Evolutionary conservation across 352 stramenopile species (phyloP), one percentile per base, ranked within the genome.

Genomic region (Pythium phragmiticola): DNA sequence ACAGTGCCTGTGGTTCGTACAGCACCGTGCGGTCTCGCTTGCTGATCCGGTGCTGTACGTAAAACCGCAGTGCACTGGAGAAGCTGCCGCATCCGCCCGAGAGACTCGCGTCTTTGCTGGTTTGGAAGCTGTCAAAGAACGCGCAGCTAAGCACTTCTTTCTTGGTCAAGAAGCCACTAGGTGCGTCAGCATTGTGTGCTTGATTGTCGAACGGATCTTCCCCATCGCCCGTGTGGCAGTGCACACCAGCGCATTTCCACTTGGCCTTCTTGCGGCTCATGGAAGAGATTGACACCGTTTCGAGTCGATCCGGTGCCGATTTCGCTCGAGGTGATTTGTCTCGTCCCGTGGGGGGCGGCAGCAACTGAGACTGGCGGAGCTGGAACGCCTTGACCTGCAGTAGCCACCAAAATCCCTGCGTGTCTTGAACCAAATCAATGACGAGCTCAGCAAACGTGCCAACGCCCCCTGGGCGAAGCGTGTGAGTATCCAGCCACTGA

Each of bases 311-410:
- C 1, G 81, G 81, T 7, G 81, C 81, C 7, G 77, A 87, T 47
- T 71, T 72, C 7, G 75, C 80, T 55, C 78, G 73, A 8, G 51
- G 70, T 4, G 14, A 30, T 30, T 30, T 21, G 0, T 64, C 14
- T 34, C 54, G 23, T 46, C 41, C 47, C 4, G 36, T 28, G 17
- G 4, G 34, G 6, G 59, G 30, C 16, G 34, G 49, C 42, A 59
- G 51, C 5, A 55, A 57, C 19, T 26, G 48, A 30, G 66, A 65
- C 49, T 65, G 65, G 47, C 60, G 57, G 13, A 71, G 41, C 13
- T 80, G 72, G 39, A 93, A 89, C 2, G 80, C 77, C 53, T 93
- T 89, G 8, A 93, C 69, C 56, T 93, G 82, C 8, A 90, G 59
- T 9, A 89, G 45, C 80, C 81, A 88, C 82, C 82, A 91, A 26